These are phyloP conservation scores for slime mould (Dictyostelium discoideum) DNA, from an alignment of 78 protist species.

Conservation along the genomic window DNA sequence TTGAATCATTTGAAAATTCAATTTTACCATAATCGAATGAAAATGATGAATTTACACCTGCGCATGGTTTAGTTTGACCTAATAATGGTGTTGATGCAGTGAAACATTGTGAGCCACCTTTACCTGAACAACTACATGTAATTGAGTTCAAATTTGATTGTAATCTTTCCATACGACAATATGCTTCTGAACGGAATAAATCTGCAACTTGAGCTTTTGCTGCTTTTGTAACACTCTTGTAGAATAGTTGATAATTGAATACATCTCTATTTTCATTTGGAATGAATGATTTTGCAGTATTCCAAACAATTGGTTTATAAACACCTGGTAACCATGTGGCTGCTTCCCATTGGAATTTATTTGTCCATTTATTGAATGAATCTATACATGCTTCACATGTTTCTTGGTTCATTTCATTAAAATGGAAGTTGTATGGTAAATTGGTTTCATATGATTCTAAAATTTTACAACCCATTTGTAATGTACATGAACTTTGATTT, in stretches of 20 bases:
- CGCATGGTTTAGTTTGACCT: conserved; percentile 51
- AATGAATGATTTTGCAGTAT: not conserved
- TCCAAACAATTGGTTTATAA: not conserved
- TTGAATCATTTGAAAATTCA: not conserved
- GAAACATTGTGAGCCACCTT: conserved; percentile 4
- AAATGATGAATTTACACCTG: not conserved
- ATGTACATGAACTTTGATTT: not conserved
- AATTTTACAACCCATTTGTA: not conserved
- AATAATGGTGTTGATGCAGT: not conserved
- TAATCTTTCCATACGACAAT: not conserved
- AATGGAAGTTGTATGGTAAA: conserved; percentile 10
- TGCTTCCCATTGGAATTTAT: conserved; percentile 18
- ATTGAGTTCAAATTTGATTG: conserved; percentile 29
- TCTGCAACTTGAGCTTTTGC: not conserved
- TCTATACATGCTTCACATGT: not conserved
- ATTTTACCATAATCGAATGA: conserved; percentile 14
- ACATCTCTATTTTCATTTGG: not conserved
- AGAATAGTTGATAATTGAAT: not conserved
- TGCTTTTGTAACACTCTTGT: not conserved
- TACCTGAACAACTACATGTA: conserved; percentile 19
- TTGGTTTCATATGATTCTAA: not conserved
- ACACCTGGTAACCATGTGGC: conserved; percentile 44
- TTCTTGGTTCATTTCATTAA: conserved; percentile 13
- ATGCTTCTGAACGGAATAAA: conserved; percentile 30
- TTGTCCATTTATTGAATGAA: not conserved